Evolutionary conservation across 306 rosid species (phyloP).

Genomic region (Mimosa pudica): DNA sequence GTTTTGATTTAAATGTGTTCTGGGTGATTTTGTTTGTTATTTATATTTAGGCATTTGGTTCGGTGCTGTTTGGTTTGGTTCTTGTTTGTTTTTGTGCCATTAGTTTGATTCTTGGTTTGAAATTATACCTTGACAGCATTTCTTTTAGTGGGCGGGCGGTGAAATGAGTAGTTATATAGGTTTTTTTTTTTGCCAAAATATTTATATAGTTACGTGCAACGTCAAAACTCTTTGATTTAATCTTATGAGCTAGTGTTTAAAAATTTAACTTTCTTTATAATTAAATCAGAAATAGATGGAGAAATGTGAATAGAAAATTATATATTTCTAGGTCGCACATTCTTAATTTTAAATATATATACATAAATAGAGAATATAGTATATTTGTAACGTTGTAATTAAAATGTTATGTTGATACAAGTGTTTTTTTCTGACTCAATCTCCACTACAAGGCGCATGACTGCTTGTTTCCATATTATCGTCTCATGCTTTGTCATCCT

Average conservation of each 20-base stretch:
- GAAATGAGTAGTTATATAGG: neutral
- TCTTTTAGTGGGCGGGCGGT: neutral
- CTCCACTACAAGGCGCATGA: constrained; percentile 17
- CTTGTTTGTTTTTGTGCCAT: neutral
- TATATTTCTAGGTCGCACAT: neutral
- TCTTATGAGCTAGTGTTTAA: neutral
- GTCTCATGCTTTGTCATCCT: neutral
- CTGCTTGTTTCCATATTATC: neutral
- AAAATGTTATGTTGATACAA: neutral
- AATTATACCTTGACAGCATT: neutral
- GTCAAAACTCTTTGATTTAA: neutral
- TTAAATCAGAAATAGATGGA: neutral
- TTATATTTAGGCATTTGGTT: neutral
- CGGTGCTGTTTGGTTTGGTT: neutral
- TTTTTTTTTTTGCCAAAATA: too few relatives aligned
- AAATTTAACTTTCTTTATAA: neutral
- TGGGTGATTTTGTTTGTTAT: neutral
- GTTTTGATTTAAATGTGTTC: neutral
- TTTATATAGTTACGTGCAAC: neutral
- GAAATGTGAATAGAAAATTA: neutral
- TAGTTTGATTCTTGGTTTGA: neutral
- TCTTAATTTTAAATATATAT: neutral
- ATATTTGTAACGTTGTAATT: neutral
- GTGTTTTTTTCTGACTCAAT: neutral
- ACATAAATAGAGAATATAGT: neutral